phyloP scores from a whole-genome alignment of 2,329 filamentous ascomycete genomes.

The Reticulascus tulasneorum region DNA sequence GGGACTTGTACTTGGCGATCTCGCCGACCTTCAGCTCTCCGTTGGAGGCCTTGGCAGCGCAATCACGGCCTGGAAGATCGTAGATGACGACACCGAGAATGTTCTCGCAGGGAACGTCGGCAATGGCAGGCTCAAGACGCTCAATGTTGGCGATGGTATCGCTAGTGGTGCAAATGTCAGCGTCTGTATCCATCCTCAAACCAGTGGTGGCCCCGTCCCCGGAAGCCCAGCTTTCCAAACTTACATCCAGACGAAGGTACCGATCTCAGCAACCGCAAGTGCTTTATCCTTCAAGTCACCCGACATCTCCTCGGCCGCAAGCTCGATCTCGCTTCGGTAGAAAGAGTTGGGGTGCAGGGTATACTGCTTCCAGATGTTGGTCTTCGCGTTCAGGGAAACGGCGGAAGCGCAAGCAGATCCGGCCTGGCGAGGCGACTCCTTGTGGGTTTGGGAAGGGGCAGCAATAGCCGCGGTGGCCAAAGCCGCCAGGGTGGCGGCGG shows the following conservation, averaged over 20 bases:
- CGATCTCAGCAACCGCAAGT: conserved; percentile 31
- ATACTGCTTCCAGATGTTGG: conserved; percentile 34
- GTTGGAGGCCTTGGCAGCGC: conserved; percentile 59
- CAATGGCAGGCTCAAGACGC: conserved; percentile 30
- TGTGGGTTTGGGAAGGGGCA: conserved; percentile 23
- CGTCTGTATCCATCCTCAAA: neutral
- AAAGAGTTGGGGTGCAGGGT: conserved; percentile 34
- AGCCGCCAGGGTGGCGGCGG: conserved; percentile 28
- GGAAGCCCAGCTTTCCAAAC: conserved; percentile 9
- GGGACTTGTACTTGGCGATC: conserved; percentile 35
- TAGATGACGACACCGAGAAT: conserved; percentile 54
- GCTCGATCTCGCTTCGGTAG: conserved; percentile 31
- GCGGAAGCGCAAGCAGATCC: conserved; percentile 27
- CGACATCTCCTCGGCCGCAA: conserved; percentile 24
- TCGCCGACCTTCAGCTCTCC: conserved; percentile 56
- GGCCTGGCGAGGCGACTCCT: conserved; percentile 23
- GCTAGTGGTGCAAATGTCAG: conserved; percentile 14
- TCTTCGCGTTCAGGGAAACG: conserved; percentile 32
- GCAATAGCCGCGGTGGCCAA: conserved; percentile 30
- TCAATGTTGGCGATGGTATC: conserved; percentile 34
- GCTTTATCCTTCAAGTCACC: conserved; percentile 23
- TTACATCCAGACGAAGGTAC: conserved; percentile 37
- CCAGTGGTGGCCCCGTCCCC: no score
- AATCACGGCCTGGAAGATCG: conserved; percentile 61
- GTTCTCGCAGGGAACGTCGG: conserved; percentile 30